Percentiles rank a stretch among this genome's conserved stretches.
phyloP scores from a whole-genome alignment of 2,329 filamentous ascomycete genomes.

The Sporothrix sp. region DNA sequence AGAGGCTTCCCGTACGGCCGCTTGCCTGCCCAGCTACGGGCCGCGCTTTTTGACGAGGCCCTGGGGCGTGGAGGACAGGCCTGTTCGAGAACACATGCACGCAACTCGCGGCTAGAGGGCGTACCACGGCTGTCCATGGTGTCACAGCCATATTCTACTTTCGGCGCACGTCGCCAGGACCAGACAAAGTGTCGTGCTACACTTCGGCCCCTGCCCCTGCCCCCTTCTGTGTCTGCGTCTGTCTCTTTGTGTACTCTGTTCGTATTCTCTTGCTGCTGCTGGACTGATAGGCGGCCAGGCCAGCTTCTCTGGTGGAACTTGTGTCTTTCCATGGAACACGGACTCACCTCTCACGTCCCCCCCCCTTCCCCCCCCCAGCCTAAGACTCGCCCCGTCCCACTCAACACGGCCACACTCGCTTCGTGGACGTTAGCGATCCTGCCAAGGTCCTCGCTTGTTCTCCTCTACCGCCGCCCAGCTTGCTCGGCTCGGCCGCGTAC shows the following conservation, averaged over 20 bases:
- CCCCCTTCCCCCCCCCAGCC: not conserved
- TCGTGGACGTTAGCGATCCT: not conserved
- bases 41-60: too few relatives aligned
- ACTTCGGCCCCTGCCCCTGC: not conserved
- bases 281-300: too few relatives aligned
- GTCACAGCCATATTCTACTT: constrained; percentile 6
- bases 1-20: too few relatives aligned
- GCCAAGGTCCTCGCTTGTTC: constrained; percentile 1
- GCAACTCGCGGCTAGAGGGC: not conserved
- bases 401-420: not conserved
- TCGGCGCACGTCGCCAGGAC: constrained; percentile 2
- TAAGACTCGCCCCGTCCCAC: not conserved
- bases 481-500: too few relatives aligned
- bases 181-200: not conserved
- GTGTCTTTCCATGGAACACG: not conserved
- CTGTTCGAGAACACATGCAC: too few relatives aligned
- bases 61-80: too few relatives aligned
- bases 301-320: not conserved
- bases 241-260: not conserved
- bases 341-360: not conserved
- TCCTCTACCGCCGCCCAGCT: not conserved
- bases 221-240: not conserved
- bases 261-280: not conserved
- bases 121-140: constrained; percentile 4
- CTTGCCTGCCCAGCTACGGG: too few relatives aligned